Percentiles rank a stretch among this genome's conserved stretches.
phyloP scores from a whole-genome alignment of 1,139 yeast species.

The Diutina scorzettiae region DNA sequence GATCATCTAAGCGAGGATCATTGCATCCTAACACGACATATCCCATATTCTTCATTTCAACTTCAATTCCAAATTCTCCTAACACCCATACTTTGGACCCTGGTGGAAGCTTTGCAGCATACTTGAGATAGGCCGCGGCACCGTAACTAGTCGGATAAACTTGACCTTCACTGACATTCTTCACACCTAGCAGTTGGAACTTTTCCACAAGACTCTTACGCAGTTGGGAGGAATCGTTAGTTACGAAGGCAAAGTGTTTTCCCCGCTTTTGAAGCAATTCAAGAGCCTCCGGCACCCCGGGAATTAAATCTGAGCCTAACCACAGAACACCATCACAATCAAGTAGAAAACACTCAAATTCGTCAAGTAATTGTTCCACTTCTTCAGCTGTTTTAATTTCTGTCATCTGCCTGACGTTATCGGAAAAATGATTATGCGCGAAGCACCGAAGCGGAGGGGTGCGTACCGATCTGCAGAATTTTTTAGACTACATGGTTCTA shows the following conservation, averaged over 20 bases:
- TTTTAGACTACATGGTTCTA: too few relatives aligned
- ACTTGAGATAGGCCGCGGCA: conserved; percentile 19
- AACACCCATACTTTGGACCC: conserved; percentile 63
- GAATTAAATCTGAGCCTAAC: conserved; percentile 68
- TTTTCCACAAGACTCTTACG: conserved; percentile 21
- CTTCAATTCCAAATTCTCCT: conserved; percentile 74
- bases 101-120: conserved; percentile 15
- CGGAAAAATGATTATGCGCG: too few relatives aligned
- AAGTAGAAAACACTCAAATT: conserved; percentile 15
- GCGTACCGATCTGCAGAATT: too few relatives aligned
- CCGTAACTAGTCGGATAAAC: conserved; percentile 30
- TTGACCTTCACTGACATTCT: conserved; percentile 17
- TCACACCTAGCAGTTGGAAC: conserved; percentile 22
- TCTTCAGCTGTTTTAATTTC: not conserved
- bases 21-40: conserved; percentile 66
- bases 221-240: conserved; percentile 30
- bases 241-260: conserved; percentile 25
- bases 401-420: too few relatives aligned
- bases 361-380: not conserved
- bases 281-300: conserved; percentile 59
- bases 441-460: too few relatives aligned
- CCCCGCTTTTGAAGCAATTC: conserved; percentile 32
- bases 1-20: conserved; percentile 26
- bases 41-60: conserved; percentile 59
- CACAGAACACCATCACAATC: conserved; percentile 95